These are phyloP conservation scores for Pseudomonodictys pantanalensis DNA, from an alignment of 495 filamentous ascomycete genomes.

Conservation along the genomic window DNA sequence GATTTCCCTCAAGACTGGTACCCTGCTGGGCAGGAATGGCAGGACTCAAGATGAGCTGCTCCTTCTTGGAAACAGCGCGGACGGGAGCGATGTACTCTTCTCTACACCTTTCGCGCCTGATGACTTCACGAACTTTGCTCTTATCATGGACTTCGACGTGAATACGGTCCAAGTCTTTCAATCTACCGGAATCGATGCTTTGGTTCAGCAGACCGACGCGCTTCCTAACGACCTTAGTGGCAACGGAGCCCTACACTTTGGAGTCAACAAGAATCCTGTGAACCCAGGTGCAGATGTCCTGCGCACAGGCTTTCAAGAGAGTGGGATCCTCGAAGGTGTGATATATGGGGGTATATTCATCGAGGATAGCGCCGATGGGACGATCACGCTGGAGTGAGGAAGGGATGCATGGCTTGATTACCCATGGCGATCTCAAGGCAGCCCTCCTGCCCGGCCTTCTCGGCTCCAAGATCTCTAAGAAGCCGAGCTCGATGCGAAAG, in stretches of 20 bases:
- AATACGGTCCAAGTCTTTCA: slow-evolving; percentile 14
- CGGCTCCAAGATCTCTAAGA: too few relatives aligned
- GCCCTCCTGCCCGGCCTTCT: too few relatives aligned
- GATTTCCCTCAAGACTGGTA: slow-evolving; percentile 7
- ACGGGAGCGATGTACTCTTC: neutral
- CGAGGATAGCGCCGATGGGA: slow-evolving; percentile 9
- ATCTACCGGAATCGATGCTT: neutral
- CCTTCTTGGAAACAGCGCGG: slow-evolving; percentile 3
- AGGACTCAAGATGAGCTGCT: slow-evolving; percentile 1
- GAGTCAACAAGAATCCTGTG: slow-evolving; percentile 14
- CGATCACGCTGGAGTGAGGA: neutral
- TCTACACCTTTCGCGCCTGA: neutral
- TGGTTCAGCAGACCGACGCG: slow-evolving; percentile 1
- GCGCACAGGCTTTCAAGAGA: slow-evolving; percentile 9
- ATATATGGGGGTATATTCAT: slow-evolving; percentile 5
- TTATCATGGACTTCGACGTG: slow-evolving; percentile 1
- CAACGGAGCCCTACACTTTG: slow-evolving; percentile 12
- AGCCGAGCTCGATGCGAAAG: too few relatives aligned
- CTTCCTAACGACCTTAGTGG: slow-evolving; percentile 18
- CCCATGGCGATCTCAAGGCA: neutral
- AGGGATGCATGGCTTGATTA: neutral
- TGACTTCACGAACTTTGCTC: slow-evolving; percentile 4
- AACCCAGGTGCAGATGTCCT: slow-evolving; percentile 5
- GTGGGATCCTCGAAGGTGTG: slow-evolving; percentile 7
- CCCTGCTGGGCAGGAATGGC: slow-evolving; percentile 10